Conservation (phyloP, 768 basidiomycete genomes). For the Tricholoma terreum region DNA sequence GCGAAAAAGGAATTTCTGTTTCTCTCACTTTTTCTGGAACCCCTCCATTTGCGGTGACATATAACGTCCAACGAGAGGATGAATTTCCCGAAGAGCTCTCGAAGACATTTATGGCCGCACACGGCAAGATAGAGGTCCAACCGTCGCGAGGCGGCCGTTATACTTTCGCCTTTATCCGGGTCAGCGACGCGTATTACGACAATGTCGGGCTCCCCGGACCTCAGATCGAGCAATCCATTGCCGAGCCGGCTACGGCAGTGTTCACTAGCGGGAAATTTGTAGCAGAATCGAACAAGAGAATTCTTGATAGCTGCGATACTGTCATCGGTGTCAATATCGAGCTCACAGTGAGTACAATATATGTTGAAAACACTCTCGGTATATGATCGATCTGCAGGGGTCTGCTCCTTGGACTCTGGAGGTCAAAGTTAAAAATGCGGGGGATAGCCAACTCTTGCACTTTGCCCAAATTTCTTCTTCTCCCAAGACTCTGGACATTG, state of each 20-base stretch:
- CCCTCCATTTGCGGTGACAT: constrained; percentile 84
- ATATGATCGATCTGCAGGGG: constrained; percentile 49
- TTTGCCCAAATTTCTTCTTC: constrained; percentile 53
- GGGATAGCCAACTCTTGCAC: constrained; percentile 56
- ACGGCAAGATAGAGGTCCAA: constrained; percentile 79
- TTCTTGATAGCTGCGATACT: constrained; percentile 77
- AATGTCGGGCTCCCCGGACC: constrained; percentile 73
- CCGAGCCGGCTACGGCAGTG: constrained; percentile 68
- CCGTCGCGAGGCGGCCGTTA: constrained; percentile 90
- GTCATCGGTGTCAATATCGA: constrained; percentile 76
- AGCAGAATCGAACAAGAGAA: constrained; percentile 46
- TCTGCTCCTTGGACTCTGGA: constrained; percentile 88
- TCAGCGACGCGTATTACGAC: constrained; percentile 85
- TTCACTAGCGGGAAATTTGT: constrained; percentile 45
- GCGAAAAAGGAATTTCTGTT: constrained; percentile 88
- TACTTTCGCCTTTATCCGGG: constrained; percentile 69
- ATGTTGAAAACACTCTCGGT: background rate
- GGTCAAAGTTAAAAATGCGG: constrained; percentile 73
- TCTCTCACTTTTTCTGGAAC: constrained; percentile 86
- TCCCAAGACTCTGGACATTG: constrained; percentile 55
- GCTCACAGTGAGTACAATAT: constrained; percentile 61
- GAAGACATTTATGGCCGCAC: constrained; percentile 59
- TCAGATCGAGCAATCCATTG: constrained; percentile 88
- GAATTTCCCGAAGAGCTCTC: constrained; percentile 57
- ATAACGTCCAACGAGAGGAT: constrained; percentile 68